Conservation (phyloP, 495 filamentous ascomycete species). For the Lasiosphaeria ovina region DNA sequence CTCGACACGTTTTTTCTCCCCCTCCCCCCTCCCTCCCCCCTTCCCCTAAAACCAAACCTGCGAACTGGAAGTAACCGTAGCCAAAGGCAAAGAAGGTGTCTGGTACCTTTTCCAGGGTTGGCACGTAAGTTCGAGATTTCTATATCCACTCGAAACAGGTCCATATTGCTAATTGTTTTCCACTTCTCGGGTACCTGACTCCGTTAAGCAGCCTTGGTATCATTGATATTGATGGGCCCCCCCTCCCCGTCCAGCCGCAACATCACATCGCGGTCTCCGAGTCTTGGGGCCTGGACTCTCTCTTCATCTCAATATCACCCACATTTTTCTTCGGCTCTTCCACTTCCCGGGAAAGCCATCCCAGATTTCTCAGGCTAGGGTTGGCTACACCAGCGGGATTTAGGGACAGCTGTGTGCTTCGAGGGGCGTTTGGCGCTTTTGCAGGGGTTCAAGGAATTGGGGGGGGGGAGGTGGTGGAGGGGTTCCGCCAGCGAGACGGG, state of each 20-base stretch:
- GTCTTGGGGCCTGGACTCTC: neutral
- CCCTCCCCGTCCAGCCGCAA: neutral
- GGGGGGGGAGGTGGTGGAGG: too few relatives aligned
- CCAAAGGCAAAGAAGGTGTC: too few relatives aligned
- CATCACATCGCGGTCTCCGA: neutral
- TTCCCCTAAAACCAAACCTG: too few relatives aligned
- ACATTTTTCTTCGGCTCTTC: conserved; percentile 7
- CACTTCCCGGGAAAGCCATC: conserved; percentile 14
- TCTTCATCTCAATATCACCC: neutral
- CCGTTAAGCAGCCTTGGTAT: neutral
- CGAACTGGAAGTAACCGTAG: too few relatives aligned
- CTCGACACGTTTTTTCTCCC: too few relatives aligned
- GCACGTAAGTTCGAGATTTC: too few relatives aligned
- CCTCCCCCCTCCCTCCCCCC: too few relatives aligned
- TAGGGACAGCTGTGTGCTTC: neutral
- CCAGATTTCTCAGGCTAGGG: neutral
- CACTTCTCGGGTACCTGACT: too few relatives aligned
- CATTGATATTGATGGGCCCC: neutral
- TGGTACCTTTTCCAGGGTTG: too few relatives aligned
- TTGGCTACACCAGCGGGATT: neutral
- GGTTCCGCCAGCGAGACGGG: neutral
- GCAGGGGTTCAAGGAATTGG: neutral
- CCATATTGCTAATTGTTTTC: too few relatives aligned
- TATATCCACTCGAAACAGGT: too few relatives aligned
- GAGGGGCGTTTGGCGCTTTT: neutral